phyloP scores from a whole-genome alignment of 2,329 filamentous ascomycete species.

The Colletotrichum sp. region DNA sequence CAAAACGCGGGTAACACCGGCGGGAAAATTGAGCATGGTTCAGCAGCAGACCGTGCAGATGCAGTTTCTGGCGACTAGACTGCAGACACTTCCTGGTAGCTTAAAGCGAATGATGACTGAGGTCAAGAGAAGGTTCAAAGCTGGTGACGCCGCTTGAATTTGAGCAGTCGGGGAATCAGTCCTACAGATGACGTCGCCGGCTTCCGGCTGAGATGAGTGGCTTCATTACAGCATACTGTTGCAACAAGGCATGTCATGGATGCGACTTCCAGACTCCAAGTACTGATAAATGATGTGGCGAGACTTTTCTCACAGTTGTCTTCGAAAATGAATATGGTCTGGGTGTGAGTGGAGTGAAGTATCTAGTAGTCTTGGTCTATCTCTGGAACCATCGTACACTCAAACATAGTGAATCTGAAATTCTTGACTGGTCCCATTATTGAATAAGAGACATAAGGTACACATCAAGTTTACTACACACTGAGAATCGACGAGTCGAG shows the following conservation, averaged over 20 bases:
- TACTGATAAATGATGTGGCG: accelerated
- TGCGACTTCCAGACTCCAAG: neutral
- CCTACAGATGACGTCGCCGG: neutral
- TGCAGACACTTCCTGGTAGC: neutral
- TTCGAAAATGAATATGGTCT: neutral
- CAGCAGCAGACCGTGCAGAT: neutral
- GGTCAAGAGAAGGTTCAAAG: neutral
- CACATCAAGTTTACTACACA: neutral
- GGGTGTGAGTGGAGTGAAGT: accelerated
- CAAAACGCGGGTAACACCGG: neutral
- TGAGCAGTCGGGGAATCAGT: neutral
- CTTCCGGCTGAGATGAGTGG: neutral
- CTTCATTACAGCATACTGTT: neutral
- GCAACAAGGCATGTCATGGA: neutral
- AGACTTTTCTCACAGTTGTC: accelerated
- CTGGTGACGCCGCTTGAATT: accelerated
- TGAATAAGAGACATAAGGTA: neutral
- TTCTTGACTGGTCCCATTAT: neutral
- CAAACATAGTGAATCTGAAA: accelerated
- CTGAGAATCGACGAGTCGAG: neutral
- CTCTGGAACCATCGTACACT: accelerated
- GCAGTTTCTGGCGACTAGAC: neutral
- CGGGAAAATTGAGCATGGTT: neutral
- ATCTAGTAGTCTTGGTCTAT: neutral
- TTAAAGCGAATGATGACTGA: neutral